phyloP scores from a whole-genome alignment of 2,329 filamentous ascomycete genomes.

The Tolypocladium ovalisporum region DNA sequence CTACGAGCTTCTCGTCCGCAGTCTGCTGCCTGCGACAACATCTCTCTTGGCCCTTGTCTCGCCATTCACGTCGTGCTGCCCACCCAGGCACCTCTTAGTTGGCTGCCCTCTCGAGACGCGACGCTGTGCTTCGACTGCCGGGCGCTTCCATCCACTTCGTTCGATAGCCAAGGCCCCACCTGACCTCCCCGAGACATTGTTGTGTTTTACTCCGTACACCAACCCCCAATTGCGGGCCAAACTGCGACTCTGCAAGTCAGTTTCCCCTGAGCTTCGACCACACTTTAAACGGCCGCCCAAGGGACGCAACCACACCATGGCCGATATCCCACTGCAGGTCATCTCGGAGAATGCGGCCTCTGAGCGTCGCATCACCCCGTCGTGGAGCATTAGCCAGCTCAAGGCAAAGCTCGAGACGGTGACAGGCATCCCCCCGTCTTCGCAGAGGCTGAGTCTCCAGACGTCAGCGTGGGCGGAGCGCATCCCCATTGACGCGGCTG shows the following conservation, averaged over 20 bases:
- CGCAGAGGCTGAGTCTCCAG: conserved; percentile 66
- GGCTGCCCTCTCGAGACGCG: background rate
- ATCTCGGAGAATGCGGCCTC: conserved; percentile 67
- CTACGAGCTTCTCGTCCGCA: background rate
- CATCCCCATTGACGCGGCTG: conserved; percentile 54
- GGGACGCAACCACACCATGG: conserved; percentile 31
- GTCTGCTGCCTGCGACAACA: background rate
- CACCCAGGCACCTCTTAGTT: background rate
- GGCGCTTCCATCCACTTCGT: background rate
- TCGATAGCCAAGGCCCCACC: background rate
- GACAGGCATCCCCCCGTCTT: conserved; percentile 77
- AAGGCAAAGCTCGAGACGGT: conserved; percentile 85
- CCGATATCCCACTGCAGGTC: conserved; percentile 66
- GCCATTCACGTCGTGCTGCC: background rate
- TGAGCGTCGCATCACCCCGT: conserved; percentile 83
- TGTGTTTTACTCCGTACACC: background rate
- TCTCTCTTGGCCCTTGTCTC: background rate
- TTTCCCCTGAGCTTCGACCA: background rate
- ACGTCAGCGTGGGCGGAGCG: conserved; percentile 40
- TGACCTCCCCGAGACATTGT: background rate
- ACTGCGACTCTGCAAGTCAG: background rate
- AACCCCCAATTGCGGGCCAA: background rate
- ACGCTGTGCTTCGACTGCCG: background rate
- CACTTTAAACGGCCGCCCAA: background rate
- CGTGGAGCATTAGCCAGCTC: conserved; percentile 78